Evolutionary conservation across 2,329 filamentous ascomycete genomes (phyloP).

Genomic region (Didymella pinodella): DNA sequence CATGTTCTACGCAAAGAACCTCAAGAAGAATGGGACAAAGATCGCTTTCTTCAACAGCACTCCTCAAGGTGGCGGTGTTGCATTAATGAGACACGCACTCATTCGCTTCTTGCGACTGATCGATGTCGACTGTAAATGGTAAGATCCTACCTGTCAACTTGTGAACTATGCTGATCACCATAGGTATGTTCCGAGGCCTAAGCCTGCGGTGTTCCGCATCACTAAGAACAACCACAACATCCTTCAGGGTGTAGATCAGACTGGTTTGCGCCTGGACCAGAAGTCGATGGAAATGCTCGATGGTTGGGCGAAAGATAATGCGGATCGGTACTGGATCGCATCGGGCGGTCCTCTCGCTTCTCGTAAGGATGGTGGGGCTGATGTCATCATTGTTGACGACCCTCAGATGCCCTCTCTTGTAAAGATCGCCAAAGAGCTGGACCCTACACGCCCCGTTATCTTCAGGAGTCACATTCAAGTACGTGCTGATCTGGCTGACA

Average conservation of each 20-base stretch:
- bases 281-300: constrained; percentile 70
- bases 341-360: constrained; percentile 71
- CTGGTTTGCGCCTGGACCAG: constrained; percentile 68
- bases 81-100: constrained; percentile 81
- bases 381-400: constrained; percentile 81
- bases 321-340: constrained; percentile 75
- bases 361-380: constrained; percentile 73
- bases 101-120: constrained; percentile 73
- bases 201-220: constrained; percentile 79
- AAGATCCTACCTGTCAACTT: constrained; percentile 44
- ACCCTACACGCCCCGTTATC: constrained; percentile 77
- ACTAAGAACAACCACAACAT: constrained; percentile 92
- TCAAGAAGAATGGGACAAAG: constrained; percentile 70
- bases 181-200: constrained; percentile 77
- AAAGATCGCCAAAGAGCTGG: constrained; percentile 73
- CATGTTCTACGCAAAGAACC: constrained; percentile 67
- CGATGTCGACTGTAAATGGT: constrained; percentile 77
- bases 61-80: constrained; percentile 82
- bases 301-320: constrained; percentile 77
- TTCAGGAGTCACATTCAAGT: constrained; percentile 87
- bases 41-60: constrained; percentile 83
- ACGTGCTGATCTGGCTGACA: constrained; percentile 73
- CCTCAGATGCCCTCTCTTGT: constrained; percentile 85
- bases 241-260: constrained; percentile 74
- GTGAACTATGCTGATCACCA: constrained; percentile 16